phyloP scores from a whole-genome alignment of 225 moss, liverwort and hornwort species.

The Pseudisothecium myosuroides region DNA sequence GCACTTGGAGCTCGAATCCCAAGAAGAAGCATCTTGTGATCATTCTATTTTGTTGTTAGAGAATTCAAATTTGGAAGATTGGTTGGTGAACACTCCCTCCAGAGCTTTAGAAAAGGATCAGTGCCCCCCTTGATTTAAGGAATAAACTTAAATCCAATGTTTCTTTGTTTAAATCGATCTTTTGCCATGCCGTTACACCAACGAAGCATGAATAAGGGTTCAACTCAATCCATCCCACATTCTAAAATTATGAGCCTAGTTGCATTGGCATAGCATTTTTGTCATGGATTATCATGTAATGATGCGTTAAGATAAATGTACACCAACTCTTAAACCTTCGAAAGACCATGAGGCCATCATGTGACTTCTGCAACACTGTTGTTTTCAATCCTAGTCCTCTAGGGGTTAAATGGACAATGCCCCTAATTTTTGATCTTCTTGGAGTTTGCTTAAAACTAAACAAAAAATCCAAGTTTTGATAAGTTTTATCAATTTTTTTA shows the following conservation, averaged over 20 bases:
- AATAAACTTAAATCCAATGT: fast-evolving
- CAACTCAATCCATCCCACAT: background rate
- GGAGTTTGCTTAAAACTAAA: background rate
- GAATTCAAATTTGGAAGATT: background rate
- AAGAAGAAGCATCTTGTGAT: fast-evolving
- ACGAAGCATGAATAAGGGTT: fast-evolving
- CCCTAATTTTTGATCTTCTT: background rate
- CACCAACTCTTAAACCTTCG: too few species aligned
- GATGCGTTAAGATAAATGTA: too few species aligned
- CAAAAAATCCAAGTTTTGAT: background rate
- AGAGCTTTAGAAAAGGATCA: background rate
- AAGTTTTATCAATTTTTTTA: background rate
- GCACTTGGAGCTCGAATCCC: fast-evolving
- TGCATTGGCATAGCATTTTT: background rate
- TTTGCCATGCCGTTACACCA: fast-evolving
- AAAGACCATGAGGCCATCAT: too few species aligned
- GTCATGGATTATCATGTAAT: fast-evolving
- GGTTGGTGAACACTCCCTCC: background rate
- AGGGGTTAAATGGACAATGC: too few species aligned
- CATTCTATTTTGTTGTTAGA: background rate
- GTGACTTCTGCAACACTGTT: too few species aligned
- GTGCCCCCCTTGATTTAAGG: too few species aligned
- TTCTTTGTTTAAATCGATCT: background rate
- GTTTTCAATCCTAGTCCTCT: too few species aligned
- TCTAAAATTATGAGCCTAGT: background rate